These are phyloP conservation scores for Thermoascus crustaceus DNA, from an alignment of 2,329 filamentous ascomycete genomes.

Conservation along the genomic window DNA sequence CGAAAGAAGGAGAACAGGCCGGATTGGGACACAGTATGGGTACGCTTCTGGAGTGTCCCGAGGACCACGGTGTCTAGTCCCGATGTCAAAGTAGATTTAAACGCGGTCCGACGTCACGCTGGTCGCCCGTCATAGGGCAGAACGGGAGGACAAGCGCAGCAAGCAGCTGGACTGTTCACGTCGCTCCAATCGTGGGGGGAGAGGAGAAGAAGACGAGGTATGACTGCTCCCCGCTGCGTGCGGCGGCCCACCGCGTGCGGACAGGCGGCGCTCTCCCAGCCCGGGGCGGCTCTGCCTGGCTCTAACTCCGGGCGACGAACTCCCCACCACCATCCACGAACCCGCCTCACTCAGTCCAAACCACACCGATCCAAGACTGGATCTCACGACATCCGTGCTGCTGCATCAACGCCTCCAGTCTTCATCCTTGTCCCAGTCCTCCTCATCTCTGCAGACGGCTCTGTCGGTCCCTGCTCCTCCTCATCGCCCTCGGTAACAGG, in stretches of 20 bases:
- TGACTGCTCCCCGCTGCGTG: not conserved
- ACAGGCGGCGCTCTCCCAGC: no score
- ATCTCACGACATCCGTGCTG: not conserved
- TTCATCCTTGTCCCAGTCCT: conserved; percentile 7
- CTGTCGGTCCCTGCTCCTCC: conserved; percentile 6
- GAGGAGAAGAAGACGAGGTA: not conserved
- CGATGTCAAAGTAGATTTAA: conserved; percentile 1
- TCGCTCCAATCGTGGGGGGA: not conserved
- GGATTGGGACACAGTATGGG: no score
- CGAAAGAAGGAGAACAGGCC: no score
- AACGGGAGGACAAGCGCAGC: not conserved
- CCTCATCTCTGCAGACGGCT: conserved; percentile 6
- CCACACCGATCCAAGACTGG: conserved; percentile 1
- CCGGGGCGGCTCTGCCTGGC: no score
- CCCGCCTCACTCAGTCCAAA: conserved; percentile 2
- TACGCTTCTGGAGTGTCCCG: no score
- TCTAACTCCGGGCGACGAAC: no score
- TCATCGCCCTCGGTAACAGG: conserved; percentile 5
- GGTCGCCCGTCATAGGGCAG: not conserved
- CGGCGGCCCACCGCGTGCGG: no score
- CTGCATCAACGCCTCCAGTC: not conserved
- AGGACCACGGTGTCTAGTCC: no score
- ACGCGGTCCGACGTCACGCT: conserved; percentile 1
- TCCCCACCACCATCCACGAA: conserved; percentile 2
- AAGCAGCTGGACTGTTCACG: no score